Conservation (phyloP, 2,329 filamentous ascomycete species). For the Beauveria medogensis region DNA sequence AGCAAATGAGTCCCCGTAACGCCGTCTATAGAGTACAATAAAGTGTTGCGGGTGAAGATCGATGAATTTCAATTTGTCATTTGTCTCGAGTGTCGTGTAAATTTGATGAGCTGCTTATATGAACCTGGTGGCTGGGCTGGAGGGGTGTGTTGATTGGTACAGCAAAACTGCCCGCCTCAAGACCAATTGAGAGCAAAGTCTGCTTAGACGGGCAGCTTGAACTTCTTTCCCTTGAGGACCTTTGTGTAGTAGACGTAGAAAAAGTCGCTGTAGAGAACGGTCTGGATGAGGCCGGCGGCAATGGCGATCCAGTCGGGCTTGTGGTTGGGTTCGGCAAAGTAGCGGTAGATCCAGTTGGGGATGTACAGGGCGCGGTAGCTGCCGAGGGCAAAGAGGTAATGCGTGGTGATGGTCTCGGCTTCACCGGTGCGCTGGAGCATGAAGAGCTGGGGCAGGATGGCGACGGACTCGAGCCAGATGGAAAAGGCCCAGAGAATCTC, state of each 20-base stretch:
- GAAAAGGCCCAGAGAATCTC: conserved; percentile 97
- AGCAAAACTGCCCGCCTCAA: neutral
- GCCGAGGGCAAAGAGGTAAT: conserved; percentile 92
- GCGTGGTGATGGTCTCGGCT: conserved; percentile 98
- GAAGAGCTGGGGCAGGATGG: conserved; percentile 94
- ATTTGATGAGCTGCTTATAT: neutral
- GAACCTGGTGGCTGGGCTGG: neutral
- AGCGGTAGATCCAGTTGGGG: conserved; percentile 96
- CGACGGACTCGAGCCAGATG: conserved; percentile 95
- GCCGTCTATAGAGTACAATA: conserved; percentile 8
- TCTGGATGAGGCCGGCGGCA: conserved; percentile 84
- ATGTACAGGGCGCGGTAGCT: conserved; percentile 92
- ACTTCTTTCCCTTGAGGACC: conserved; percentile 82
- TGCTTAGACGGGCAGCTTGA: conserved; percentile 71
- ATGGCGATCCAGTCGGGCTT: conserved; percentile 80
- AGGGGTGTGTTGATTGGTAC: neutral
- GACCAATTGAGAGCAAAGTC: neutral
- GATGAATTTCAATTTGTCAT: neutral
- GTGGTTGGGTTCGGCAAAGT: conserved; percentile 64
- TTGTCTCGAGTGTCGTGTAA: conserved; percentile 2
- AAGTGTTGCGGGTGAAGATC: neutral
- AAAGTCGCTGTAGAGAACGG: conserved; percentile 94
- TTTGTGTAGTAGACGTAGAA: conserved; percentile 99
- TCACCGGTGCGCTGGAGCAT: conserved; percentile 97
- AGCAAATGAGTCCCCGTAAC: conserved; percentile 6